These are phyloP conservation scores for Silybum marianum DNA, from an alignment of 129 eudicot genomes.

Conservation along the genomic window DNA sequence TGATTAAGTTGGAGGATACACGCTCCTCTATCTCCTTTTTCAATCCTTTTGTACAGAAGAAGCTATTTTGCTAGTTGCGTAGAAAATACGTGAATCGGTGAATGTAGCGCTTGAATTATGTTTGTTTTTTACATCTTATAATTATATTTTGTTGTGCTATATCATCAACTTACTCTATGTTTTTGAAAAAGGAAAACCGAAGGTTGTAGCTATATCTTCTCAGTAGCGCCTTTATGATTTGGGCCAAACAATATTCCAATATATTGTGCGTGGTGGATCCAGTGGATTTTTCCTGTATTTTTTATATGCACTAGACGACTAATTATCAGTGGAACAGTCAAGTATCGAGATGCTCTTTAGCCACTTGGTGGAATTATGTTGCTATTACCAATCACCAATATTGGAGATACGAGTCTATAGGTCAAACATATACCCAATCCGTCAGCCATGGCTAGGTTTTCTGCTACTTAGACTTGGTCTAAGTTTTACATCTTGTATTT, in stretches of 20 bases:
- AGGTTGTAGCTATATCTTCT: background rate
- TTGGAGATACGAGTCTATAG: background rate
- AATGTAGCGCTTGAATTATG: background rate
- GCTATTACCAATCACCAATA: background rate
- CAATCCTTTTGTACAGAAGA: background rate
- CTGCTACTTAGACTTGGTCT: background rate
- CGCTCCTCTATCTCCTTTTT: background rate
- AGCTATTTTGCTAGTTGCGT: background rate
- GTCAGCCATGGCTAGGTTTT: background rate
- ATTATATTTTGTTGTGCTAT: background rate
- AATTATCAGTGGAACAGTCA: background rate
- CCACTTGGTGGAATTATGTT: background rate
- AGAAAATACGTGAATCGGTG: background rate
- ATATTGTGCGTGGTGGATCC: background rate
- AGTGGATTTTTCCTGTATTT: background rate
- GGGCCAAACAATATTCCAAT: background rate
- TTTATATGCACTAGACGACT: background rate
- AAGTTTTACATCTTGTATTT: background rate
- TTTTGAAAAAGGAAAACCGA: background rate
- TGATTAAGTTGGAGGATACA: background rate
- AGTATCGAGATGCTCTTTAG: background rate
- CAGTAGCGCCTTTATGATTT: background rate
- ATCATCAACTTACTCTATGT: background rate
- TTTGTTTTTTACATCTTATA: background rate
- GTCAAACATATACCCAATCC: background rate